These are phyloP conservation scores for Linnemannia schmuckeri DNA, from an alignment of 192 early-diverging fungal genomes.

Conservation along the genomic window DNA sequence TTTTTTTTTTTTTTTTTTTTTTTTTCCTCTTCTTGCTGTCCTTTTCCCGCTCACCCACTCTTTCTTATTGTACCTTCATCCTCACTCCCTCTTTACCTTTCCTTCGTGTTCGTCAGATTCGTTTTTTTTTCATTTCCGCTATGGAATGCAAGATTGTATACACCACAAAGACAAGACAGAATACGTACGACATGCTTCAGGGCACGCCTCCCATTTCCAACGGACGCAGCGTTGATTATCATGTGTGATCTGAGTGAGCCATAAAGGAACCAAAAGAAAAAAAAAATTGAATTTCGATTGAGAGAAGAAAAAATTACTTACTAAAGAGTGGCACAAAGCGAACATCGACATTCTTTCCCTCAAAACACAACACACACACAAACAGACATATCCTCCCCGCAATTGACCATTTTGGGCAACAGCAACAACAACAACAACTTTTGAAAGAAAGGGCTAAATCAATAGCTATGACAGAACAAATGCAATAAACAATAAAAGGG, in stretches of 20 bases:
- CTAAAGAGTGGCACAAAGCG: not conserved
- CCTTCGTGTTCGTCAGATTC: not conserved
- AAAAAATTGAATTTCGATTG: not conserved
- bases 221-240: not conserved
- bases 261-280: not conserved
- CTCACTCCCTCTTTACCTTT: not conserved
- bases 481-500: too few relatives aligned
- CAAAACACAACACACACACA: not conserved
- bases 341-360: not conserved
- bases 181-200: not conserved
- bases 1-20: not conserved
- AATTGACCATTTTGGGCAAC: slow-evolving; percentile 28
- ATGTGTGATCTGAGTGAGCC: not conserved
- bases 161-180: not conserved
- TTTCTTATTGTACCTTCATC: not conserved
- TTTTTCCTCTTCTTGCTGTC: not conserved
- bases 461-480: not conserved
- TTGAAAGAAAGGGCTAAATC: not conserved
- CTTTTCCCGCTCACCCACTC: not conserved
- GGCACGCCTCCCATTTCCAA: too few relatives aligned
- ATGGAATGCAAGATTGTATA: not conserved
- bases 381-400: slow-evolving; percentile 8
- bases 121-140: not conserved
- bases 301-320: not conserved
- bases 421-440: not conserved